phyloP scores from a whole-genome alignment of 108 stramenopile species.

The Bacterosira constricta region DNA sequence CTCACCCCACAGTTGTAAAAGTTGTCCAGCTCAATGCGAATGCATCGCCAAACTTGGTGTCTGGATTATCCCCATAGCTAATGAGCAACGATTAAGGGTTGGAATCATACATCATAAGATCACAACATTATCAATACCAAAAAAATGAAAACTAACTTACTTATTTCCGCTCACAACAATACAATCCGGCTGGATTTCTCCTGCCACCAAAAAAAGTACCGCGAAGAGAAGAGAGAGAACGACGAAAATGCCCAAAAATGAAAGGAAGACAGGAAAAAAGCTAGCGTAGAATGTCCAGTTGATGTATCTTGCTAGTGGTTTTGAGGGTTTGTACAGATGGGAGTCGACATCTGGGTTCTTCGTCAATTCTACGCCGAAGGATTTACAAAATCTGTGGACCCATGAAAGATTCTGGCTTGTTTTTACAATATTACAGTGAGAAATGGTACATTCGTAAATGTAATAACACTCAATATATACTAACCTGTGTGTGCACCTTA shows the following conservation, averaged over 20 bases:
- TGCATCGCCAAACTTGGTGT: constrained; percentile 58
- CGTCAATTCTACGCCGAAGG: too few relatives aligned
- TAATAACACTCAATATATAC: too few relatives aligned
- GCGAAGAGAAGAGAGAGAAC: constrained; percentile 6
- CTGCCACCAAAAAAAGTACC: constrained; percentile 3
- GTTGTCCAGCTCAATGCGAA: constrained; percentile 82
- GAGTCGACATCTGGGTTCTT: constrained; percentile 24
- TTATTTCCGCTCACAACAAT: constrained; percentile 20
- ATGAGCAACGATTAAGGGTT: too few relatives aligned
- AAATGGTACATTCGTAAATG: too few relatives aligned
- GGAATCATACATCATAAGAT: too few relatives aligned
- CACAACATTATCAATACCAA: too few relatives aligned
- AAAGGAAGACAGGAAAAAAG: constrained; percentile 29
- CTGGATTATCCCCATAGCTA: constrained; percentile 24
- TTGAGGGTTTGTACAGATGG: constrained; percentile 34
- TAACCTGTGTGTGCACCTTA: too few relatives aligned
- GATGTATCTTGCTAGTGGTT: constrained; percentile 26
- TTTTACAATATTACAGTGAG: too few relatives aligned
- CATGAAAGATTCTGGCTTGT: too few relatives aligned
- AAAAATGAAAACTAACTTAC: too few relatives aligned
- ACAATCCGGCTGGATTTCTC: constrained; percentile 33
- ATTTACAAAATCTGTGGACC: too few relatives aligned
- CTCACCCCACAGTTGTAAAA: constrained; percentile 67
- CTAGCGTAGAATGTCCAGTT: constrained; percentile 41
- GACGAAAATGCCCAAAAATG: constrained; percentile 33